These are phyloP conservation scores for Pyrrhoderma lamaoense DNA, from an alignment of 1,284 basidiomycete species.

Conservation along the genomic window DNA sequence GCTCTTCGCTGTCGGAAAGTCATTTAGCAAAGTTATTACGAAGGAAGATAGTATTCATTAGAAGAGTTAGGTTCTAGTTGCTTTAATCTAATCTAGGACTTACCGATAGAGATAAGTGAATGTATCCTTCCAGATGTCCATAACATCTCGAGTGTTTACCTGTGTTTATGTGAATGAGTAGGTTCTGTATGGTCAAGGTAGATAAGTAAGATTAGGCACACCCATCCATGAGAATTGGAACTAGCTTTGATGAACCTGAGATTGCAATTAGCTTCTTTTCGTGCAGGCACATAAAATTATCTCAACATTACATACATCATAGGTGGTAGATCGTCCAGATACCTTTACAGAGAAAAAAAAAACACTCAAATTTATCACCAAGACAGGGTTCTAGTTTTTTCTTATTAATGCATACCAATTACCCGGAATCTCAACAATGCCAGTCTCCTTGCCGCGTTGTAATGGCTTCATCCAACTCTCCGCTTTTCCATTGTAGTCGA, in stretches of 20 bases:
- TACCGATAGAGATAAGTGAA: slow-evolving; percentile 64
- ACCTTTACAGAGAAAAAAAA: slow-evolving; percentile 29
- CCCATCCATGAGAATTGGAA: slow-evolving; percentile 64
- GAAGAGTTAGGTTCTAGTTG: no score
- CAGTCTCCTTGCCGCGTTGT: slow-evolving; percentile 55
- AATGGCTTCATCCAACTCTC: slow-evolving; percentile 74
- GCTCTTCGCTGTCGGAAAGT: slow-evolving; percentile 43
- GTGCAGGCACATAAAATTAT: no score
- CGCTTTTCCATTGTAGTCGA: slow-evolving; percentile 57
- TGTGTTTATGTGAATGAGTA: slow-evolving; percentile 20
- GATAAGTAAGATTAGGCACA: slow-evolving; percentile 22
- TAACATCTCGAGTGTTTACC: slow-evolving; percentile 64
- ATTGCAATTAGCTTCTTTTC: background rate
- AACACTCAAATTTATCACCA: background rate
- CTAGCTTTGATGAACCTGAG: slow-evolving; percentile 58
- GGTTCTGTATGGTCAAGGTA: background rate
- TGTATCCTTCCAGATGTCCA: slow-evolving; percentile 72
- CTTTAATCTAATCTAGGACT: slow-evolving; percentile 10
- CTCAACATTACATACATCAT: slow-evolving; percentile 44
- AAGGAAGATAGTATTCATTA: background rate
- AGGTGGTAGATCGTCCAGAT: slow-evolving; percentile 62
- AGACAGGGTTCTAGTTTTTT: background rate
- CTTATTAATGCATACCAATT: slow-evolving; percentile 44
- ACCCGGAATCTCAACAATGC: slow-evolving; percentile 65
- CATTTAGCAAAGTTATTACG: background rate